phyloP scores from a whole-genome alignment of 2,329 filamentous ascomycete species.

The Tolypocladium album region DNA sequence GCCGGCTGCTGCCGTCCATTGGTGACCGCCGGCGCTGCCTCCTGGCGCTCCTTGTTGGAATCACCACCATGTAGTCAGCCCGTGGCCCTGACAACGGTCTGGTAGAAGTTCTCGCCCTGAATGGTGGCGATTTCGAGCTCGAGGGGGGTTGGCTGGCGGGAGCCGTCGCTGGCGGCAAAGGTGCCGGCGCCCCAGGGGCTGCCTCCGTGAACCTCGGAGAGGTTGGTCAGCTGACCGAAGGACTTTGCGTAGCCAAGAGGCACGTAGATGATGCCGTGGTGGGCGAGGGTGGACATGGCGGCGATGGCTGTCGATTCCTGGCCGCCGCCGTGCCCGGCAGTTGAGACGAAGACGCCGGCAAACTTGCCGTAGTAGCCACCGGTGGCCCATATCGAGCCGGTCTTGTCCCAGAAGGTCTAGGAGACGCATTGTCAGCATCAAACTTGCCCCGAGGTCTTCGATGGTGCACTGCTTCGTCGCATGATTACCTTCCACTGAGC shows the following conservation, averaged over 20 bases:
- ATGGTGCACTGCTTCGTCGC: background rate
- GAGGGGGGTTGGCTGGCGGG: conserved; percentile 62
- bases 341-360: conserved; percentile 83
- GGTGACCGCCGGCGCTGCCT: conserved; percentile 14
- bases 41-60: conserved; percentile 13
- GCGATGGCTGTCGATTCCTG: conserved; percentile 82
- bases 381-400: conserved; percentile 70
- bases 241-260: conserved; percentile 82
- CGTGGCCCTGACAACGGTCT: conserved; percentile 58
- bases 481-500: conserved; percentile 69
- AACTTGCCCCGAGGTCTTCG: background rate
- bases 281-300: conserved; percentile 73
- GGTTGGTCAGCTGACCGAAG: conserved; percentile 59
- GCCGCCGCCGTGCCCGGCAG: conserved; percentile 74
- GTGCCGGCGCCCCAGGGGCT: conserved; percentile 90
- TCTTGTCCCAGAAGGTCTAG: conserved; percentile 73
- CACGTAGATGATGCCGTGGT: conserved; percentile 96
- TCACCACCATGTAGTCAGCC: conserved; percentile 67
- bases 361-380: conserved; percentile 81
- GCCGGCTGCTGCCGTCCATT: conserved; percentile 9
- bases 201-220: conserved; percentile 76
- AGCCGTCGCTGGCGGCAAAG: conserved; percentile 69
- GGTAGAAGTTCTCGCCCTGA: conserved; percentile 82
- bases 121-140: conserved; percentile 72
- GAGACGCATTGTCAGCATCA: background rate